These are phyloP conservation scores for Quercus agrifolia DNA, from an alignment of 306 rosid genomes.

Conservation along the genomic window DNA sequence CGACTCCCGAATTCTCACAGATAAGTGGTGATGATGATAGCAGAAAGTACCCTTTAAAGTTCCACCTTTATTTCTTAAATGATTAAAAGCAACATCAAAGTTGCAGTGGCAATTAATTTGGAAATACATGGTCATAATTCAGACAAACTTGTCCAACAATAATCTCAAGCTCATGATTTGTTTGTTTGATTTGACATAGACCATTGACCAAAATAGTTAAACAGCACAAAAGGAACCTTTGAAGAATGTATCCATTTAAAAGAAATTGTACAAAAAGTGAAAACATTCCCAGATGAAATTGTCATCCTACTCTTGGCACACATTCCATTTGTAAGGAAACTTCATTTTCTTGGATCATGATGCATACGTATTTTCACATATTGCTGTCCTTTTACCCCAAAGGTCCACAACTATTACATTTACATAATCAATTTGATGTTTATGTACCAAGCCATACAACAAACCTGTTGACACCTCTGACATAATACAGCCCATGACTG, in stretches of 20 bases:
- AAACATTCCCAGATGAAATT: background rate
- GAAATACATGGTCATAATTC: background rate
- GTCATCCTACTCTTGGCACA: background rate
- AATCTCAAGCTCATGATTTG: background rate
- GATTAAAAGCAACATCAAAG: background rate
- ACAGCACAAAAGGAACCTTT: background rate
- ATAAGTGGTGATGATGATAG: background rate
- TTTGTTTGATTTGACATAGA: background rate
- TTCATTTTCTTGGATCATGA: background rate
- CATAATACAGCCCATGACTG: background rate
- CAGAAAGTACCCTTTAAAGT: background rate
- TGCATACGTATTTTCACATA: too few relatives aligned
- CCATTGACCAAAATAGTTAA: background rate
- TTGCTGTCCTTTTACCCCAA: too few relatives aligned
- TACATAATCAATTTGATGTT: too few relatives aligned
- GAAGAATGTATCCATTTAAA: too few relatives aligned
- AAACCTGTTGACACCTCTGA: too few relatives aligned
- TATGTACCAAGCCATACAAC: too few relatives aligned
- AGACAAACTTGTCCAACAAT: background rate
- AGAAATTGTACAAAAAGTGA: background rate
- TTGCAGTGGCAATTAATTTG: background rate
- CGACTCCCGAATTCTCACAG: background rate
- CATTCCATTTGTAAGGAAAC: background rate
- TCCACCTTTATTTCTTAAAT: background rate
- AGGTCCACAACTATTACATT: too few relatives aligned